Conservation (phyloP, 2,329 filamentous ascomycete species). For the Diplodia seriata region DNA sequence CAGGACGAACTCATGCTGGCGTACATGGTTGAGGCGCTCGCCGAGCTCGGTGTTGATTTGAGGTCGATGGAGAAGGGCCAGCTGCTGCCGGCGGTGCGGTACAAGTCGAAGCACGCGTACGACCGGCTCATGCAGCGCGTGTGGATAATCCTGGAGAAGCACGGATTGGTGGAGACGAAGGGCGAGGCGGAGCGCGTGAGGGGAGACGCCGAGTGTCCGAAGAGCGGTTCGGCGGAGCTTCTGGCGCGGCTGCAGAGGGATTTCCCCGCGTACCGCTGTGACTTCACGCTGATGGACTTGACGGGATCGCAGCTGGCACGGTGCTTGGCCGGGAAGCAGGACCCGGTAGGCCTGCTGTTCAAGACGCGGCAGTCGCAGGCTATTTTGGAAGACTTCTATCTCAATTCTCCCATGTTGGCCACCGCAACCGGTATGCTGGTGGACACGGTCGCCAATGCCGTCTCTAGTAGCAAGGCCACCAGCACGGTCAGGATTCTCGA, state of each 20-base stretch:
- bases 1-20: not conserved
- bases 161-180: not conserved
- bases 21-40: not conserved
- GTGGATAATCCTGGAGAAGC: not conserved
- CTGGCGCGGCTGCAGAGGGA: not conserved
- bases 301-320: conserved; percentile 31
- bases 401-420: conserved; percentile 36
- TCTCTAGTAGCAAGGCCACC: not conserved
- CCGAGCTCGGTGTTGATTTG: not conserved
- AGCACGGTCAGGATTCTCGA: not conserved
- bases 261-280: not conserved
- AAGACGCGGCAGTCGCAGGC: conserved; percentile 32
- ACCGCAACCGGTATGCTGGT: conserved; percentile 35
- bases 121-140: not conserved
- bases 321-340: conserved; percentile 35
- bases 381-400: conserved; percentile 36
- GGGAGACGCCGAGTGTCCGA: not conserved
- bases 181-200: not conserved
- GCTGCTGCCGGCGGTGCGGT: not conserved
- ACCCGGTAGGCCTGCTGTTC: conserved; percentile 36
- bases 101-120: not conserved
- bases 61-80: not conserved
- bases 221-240: not conserved
- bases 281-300: not conserved
- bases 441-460: not conserved